Conservation (phyloP, 2,329 filamentous ascomycete genomes). For the Ophiostoma piceae region DNA sequence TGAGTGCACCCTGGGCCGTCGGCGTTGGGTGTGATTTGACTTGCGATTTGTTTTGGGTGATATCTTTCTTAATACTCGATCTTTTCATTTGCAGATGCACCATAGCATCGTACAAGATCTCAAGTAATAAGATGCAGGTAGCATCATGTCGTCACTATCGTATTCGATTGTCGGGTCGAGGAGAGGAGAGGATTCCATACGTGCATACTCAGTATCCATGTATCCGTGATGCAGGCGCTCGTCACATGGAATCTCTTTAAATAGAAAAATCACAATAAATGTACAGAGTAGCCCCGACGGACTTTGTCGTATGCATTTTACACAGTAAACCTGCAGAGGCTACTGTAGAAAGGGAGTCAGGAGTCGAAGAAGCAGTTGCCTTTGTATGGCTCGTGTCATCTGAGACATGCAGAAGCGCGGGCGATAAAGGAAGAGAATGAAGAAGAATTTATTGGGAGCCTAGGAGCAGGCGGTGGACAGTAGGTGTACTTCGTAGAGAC, state of each 20-base stretch:
- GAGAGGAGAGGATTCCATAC: neutral
- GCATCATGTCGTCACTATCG: neutral
- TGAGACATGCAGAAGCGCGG: conserved; percentile 22
- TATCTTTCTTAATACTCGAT: neutral
- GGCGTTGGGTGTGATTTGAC: neutral
- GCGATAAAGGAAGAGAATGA: conserved; percentile 9
- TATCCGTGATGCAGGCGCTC: neutral
- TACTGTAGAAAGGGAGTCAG: neutral
- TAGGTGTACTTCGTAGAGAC: neutral
- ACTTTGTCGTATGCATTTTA: neutral
- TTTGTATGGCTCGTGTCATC: conserved; percentile 7
- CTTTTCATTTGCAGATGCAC: neutral
- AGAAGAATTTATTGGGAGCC: neutral
- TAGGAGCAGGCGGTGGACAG: neutral
- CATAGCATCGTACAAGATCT: neutral
- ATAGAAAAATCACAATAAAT: too few species aligned
- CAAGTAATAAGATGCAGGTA: neutral
- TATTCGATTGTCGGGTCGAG: neutral
- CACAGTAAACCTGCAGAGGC: neutral
- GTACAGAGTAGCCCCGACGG: neutral
- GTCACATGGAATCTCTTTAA: neutral
- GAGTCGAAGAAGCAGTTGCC: neutral
- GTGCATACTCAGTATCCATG: neutral
- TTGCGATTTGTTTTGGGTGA: neutral
- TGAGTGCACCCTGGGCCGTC: too few species aligned